Conservation (phyloP, 257 asterid genomes). For the Agastache rugosa region DNA sequence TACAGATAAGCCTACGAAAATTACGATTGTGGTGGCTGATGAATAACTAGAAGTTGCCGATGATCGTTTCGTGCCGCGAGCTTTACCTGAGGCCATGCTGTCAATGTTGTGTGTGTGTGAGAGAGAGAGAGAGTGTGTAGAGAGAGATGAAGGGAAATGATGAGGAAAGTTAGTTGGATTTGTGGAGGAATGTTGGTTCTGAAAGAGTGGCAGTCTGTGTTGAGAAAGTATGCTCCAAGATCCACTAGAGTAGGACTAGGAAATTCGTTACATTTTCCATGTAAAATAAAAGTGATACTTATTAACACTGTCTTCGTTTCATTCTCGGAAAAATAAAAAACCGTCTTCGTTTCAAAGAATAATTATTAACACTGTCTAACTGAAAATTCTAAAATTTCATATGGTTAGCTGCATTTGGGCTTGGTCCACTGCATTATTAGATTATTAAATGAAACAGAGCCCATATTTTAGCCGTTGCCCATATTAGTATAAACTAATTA, state of each 20-base stretch:
- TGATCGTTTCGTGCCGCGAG: conserved; percentile 57
- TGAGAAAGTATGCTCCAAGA: conserved; percentile 45
- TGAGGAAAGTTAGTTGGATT: conserved; percentile 28
- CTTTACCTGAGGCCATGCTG: conserved; percentile 51
- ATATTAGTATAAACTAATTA: too few relatives aligned
- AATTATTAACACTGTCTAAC: neutral
- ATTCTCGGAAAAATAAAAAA: too few relatives aligned
- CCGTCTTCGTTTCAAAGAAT: too few relatives aligned
- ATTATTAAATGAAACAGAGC: neutral
- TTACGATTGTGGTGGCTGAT: conserved; percentile 56
- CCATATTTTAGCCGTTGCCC: neutral
- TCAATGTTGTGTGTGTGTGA: neutral
- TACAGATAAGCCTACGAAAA: conserved; percentile 60
- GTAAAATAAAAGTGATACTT: neutral
- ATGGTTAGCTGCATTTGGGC: neutral
- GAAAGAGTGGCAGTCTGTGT: conserved; percentile 17
- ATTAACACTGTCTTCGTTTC: too few relatives aligned
- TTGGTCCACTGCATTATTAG: neutral
- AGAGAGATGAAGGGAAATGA: conserved; percentile 14
- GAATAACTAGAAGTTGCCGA: conserved; percentile 50
- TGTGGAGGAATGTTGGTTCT: conserved; percentile 23
- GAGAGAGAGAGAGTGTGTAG: conserved; percentile 15
- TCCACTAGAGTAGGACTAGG: conserved; percentile 83
- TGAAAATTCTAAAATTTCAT: neutral
- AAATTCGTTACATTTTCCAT: conserved; percentile 39